These are phyloP conservation scores for Penicillium longicatenatum DNA, from an alignment of 495 filamentous ascomycete species.

Conservation along the genomic window DNA sequence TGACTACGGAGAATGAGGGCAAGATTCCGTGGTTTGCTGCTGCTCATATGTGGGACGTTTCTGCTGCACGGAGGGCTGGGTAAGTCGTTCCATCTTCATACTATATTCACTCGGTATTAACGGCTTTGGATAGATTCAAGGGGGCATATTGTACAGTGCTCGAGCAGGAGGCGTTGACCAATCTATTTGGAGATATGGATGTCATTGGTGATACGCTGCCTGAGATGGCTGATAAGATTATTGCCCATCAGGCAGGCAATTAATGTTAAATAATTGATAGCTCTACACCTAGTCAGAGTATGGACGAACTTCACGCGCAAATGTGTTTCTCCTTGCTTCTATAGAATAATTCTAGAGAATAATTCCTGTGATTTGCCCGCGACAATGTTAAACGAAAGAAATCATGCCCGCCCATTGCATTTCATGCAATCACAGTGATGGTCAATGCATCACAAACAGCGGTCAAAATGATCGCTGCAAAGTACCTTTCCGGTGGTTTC, in stretches of 20 bases:
- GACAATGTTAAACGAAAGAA: background rate
- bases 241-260: slow-evolving; percentile 23
- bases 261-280: background rate
- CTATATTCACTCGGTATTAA: background rate
- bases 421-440: background rate
- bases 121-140: slow-evolving; percentile 30
- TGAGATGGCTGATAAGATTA: slow-evolving; percentile 43
- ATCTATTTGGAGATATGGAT: slow-evolving; percentile 42
- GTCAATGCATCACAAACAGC: background rate
- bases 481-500: background rate
- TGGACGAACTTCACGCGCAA: no score
- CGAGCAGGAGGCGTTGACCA: slow-evolving; percentile 38
- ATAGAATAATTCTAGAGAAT: background rate
- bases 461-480: background rate
- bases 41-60: slow-evolving; percentile 42
- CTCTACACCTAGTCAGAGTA: background rate
- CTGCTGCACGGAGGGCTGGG: slow-evolving; percentile 34
- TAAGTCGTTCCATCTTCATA: slow-evolving; percentile 7
- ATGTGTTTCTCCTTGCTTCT: background rate
- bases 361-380: background rate
- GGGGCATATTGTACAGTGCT: slow-evolving; percentile 36
- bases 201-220: slow-evolving; percentile 41
- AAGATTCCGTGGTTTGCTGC: slow-evolving; percentile 40
- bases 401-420: background rate
- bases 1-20: slow-evolving; percentile 25